Conservation (phyloP, 1,139 yeast species). For the Hansenula lynferdii region DNA sequence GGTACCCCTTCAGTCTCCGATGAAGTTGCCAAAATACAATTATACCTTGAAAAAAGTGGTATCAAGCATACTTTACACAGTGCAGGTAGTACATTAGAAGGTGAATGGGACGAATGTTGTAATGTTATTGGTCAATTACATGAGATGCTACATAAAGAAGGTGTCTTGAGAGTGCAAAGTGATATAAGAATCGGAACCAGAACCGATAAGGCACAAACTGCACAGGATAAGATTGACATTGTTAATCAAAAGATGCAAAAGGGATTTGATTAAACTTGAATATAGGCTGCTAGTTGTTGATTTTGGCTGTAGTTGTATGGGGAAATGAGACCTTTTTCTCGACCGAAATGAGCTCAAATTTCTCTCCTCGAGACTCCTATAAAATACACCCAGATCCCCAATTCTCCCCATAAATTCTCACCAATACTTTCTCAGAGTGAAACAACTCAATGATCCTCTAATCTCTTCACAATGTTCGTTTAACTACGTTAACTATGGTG, state of each 20-base stretch:
- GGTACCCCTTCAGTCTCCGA: constrained; percentile 72
- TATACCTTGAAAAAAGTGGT: constrained; percentile 53
- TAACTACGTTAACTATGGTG: no score
- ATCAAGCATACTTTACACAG: constrained; percentile 72
- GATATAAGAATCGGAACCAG: constrained; percentile 83
- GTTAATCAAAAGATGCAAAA: constrained; percentile 48
- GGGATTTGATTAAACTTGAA: constrained; percentile 7
- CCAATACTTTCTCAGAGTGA: no score
- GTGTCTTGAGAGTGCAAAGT: constrained; percentile 74
- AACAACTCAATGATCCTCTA: no score
- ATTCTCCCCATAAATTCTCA: no score
- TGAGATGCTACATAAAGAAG: constrained; percentile 60
- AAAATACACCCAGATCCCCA: no score
- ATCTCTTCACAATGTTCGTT: no score
- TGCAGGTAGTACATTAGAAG: constrained; percentile 87
- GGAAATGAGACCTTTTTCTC: no score
- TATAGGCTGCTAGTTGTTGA: no score
- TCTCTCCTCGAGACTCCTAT: no score
- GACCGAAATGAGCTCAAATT: no score
- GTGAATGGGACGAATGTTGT: constrained; percentile 90
- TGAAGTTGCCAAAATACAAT: constrained; percentile 67
- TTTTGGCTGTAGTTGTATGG: no score
- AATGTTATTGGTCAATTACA: constrained; percentile 76
- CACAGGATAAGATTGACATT: constrained; percentile 59
- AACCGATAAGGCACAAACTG: constrained; percentile 60